Base-by-base conservation (phyloP, 352 stramenopile genomes). In the Phytophthora pisi region DNA sequence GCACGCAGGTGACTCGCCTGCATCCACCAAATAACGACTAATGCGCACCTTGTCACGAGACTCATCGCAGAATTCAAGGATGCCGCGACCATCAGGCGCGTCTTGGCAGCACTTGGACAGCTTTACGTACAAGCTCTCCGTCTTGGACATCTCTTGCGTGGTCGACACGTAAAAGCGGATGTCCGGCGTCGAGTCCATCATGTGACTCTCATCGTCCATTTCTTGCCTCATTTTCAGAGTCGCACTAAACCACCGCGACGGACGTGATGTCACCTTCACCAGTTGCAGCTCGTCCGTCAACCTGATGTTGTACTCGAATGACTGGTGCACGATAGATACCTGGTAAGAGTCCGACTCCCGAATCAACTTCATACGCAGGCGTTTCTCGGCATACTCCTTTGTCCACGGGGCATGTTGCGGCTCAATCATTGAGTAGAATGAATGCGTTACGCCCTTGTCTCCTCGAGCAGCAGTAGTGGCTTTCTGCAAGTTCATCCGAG, bases 201-300 rank as follows among this genome's bases (percentile, higher is more conserved):
- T 68, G 10, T 77, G 75, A 9, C 34, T 64, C 13, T 89, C 79
- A 24, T 90, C 78, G 23, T 91, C 68, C 38, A 93, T 72, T 55
- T 95, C 86, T 60, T 95, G 84, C 8, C 78, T 82, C 84, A 93
- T 93, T 66, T 95, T 95, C 42, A 95, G 61, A 47, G 86, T 95
- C 16, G 84, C 67, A 50, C 78, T 91, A 57, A 95, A 90, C 86
- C 84, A 95, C 3, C 86, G 81, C 20, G 72, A 81, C 34, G 86
- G 74, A 1, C 84, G 82, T 1, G 84, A 91, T 40, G 77, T 81
- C 38, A 90, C 57, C 43, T 86, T 89, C 11, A 79, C 75, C 11
- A 93, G 66, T 64, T 88, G 63, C 43, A 95, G 67, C 45, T 84
- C 74, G 4, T 70, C 64, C 1, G 74, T 87, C 43, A 95, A 38